Conservation (phyloP, 2,329 filamentous ascomycete genomes). For the Capronia epimyces region DNA sequence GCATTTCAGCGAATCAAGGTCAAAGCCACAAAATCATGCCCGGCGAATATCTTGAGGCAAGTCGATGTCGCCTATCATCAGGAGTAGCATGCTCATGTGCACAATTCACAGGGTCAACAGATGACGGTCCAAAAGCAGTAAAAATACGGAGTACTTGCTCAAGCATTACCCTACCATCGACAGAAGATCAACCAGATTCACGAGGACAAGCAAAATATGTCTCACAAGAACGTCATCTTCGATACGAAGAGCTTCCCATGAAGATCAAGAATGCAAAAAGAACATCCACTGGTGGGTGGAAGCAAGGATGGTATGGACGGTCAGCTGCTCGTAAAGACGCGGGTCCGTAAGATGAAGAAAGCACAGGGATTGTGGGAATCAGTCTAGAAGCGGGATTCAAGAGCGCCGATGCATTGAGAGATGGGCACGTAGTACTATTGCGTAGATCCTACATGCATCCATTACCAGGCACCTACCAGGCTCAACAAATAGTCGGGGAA, state of each 20-base stretch:
- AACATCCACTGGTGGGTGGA: not conserved
- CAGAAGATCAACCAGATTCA: not conserved
- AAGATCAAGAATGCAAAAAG: not conserved
- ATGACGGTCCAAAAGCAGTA: no score
- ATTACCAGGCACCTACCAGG: no score
- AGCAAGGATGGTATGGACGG: not conserved
- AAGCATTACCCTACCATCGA: not conserved
- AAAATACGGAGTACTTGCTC: no score
- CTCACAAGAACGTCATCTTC: not conserved
- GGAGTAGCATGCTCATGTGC: no score
- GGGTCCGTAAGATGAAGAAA: not conserved
- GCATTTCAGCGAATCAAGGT: no score
- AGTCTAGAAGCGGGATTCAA: not conserved
- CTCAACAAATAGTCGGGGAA: no score
- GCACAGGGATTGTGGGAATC: not conserved
- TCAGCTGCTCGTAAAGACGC: not conserved
- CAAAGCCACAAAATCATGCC: no score
- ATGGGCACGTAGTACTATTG: not conserved
- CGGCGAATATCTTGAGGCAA: no score
- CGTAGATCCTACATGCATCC: no score
- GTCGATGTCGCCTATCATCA: no score
- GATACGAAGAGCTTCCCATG: not conserved
- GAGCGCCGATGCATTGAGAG: not conserved
- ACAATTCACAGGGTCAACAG: no score
- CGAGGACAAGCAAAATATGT: not conserved